Percentiles rank a stretch among this genome's conserved stretches.
These are phyloP conservation scores for Metarhizium rileyi DNA, from an alignment of 2,329 filamentous ascomycete species.

Conservation along the genomic window DNA sequence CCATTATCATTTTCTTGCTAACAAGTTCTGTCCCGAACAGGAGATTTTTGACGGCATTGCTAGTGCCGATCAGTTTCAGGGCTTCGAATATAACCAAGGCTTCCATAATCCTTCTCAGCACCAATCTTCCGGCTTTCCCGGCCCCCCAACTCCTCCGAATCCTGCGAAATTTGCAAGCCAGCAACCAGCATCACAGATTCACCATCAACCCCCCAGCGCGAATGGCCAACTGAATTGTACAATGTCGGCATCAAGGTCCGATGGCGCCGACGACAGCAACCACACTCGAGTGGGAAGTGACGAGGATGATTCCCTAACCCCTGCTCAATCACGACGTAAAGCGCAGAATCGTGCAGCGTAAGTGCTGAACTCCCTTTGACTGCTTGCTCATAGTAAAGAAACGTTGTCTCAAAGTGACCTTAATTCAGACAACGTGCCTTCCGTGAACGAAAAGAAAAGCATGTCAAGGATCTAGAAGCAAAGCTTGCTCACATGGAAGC, in stretches of 20 bases:
- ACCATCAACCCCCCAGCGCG: conserved; percentile 14
- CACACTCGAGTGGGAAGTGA: conserved; percentile 35
- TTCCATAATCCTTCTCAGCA: conserved; percentile 28
- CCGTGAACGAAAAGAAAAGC: conserved; percentile 88
- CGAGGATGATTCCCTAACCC: conserved; percentile 46
- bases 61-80: conserved; percentile 36
- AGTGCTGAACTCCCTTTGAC: conserved; percentile 19
- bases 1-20: neutral
- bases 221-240: conserved; percentile 12
- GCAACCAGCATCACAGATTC: conserved; percentile 16
- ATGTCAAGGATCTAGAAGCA: conserved; percentile 85
- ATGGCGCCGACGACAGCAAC: conserved; percentile 28
- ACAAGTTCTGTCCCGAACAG: conserved; percentile 21
- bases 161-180: conserved; percentile 22
- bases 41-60: conserved; percentile 38
- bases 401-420: neutral
- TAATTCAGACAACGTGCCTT: conserved; percentile 82
- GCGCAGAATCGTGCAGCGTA: conserved; percentile 54
- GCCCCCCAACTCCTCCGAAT: conserved; percentile 43
- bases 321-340: conserved; percentile 48
- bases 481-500: conserved; percentile 73
- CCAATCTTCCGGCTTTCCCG: conserved; percentile 23
- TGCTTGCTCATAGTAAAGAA: neutral
- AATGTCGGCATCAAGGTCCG: conserved; percentile 23
- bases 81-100: conserved; percentile 31